Percentiles rank a stretch among this genome's conserved stretches.
phyloP scores from a whole-genome alignment of 2,329 filamentous ascomycete species.

The Orbilia quercus region DNA sequence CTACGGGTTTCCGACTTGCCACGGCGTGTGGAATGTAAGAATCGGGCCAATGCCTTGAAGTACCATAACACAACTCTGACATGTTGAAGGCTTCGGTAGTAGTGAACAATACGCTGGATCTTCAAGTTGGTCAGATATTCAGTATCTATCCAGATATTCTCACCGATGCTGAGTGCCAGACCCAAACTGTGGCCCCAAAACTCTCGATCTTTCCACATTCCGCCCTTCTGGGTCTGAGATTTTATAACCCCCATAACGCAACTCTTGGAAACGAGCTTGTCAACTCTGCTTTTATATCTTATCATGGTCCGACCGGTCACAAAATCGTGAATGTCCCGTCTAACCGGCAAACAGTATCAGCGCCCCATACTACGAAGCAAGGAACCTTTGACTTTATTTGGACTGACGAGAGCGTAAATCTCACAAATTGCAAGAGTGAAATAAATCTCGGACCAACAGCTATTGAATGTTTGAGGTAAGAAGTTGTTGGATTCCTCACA shows the following conservation, averaged over 20 bases:
- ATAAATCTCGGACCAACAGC: constrained; percentile 14
- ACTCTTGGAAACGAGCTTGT: constrained; percentile 24
- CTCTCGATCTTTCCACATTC: constrained; percentile 33
- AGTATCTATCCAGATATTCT: constrained; percentile 25
- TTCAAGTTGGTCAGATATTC: constrained; percentile 11
- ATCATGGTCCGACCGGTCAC: constrained; percentile 28
- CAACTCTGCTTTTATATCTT: constrained; percentile 29
- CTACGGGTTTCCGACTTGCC: too few species aligned
- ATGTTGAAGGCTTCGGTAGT: too few species aligned
- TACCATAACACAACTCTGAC: too few species aligned
- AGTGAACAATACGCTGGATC: too few species aligned
- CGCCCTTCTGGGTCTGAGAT: constrained; percentile 17
- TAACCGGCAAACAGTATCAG: constrained; percentile 16
- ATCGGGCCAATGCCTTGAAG: too few species aligned
- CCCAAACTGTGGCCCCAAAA: constrained; percentile 11
- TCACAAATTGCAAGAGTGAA: constrained; percentile 35
- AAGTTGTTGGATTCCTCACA: neutral
- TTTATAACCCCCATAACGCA: constrained; percentile 28
- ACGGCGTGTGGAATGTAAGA: too few species aligned
- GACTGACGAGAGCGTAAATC: constrained; percentile 20
- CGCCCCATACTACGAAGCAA: constrained; percentile 19
- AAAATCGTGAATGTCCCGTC: constrained; percentile 33
- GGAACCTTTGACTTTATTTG: constrained; percentile 29
- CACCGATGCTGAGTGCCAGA: constrained; percentile 23
- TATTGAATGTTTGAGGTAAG: constrained; percentile 20